phyloP scores from a whole-genome alignment of 768 basidiomycete genomes.

The Paxillus ammoniavirescens region DNA sequence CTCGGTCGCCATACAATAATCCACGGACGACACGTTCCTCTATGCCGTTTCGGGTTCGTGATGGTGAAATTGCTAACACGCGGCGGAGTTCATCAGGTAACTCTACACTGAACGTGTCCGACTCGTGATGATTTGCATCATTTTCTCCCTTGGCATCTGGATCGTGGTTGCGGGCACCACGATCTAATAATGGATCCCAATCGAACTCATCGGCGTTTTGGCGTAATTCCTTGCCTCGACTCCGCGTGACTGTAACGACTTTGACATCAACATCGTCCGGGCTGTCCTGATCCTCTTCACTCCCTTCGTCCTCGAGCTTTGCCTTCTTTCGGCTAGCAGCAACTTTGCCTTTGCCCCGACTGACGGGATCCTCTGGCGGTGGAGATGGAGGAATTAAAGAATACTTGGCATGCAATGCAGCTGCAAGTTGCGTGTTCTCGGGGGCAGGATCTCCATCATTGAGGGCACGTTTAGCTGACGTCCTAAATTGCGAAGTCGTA shows the following conservation, averaged over 20 bases:
- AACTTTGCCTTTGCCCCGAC: slow-evolving; percentile 41
- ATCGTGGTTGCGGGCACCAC: slow-evolving; percentile 24
- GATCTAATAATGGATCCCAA: slow-evolving; percentile 30
- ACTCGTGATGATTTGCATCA: slow-evolving; percentile 34
- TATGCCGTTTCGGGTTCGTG: slow-evolving; percentile 38
- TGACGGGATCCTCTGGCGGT: slow-evolving; percentile 40
- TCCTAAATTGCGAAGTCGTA: slow-evolving; percentile 14
- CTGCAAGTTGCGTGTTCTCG: slow-evolving; percentile 3
- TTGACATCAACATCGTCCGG: slow-evolving; percentile 18
- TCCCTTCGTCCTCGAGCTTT: slow-evolving; percentile 37
- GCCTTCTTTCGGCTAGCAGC: slow-evolving; percentile 47
- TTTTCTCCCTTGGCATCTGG: slow-evolving; percentile 7
- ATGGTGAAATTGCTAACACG: slow-evolving; percentile 60
- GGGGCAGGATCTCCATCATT: slow-evolving; percentile 29
- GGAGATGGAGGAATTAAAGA: slow-evolving; percentile 67
- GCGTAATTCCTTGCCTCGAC: slow-evolving; percentile 9
- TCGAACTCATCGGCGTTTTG: slow-evolving; percentile 19
- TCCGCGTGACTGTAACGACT: slow-evolving; percentile 15
- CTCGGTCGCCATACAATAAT: slow-evolving; percentile 57
- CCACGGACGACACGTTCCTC: slow-evolving; percentile 57
- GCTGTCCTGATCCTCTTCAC: slow-evolving; percentile 23
- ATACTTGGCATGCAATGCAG: slow-evolving; percentile 18
- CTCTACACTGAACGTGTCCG: slow-evolving; percentile 48
- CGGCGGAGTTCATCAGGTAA: slow-evolving; percentile 65
- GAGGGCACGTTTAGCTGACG: slow-evolving; percentile 46